phyloP scores from a whole-genome alignment of 768 basidiomycete genomes.

The Chlorophyllum brunneum region DNA sequence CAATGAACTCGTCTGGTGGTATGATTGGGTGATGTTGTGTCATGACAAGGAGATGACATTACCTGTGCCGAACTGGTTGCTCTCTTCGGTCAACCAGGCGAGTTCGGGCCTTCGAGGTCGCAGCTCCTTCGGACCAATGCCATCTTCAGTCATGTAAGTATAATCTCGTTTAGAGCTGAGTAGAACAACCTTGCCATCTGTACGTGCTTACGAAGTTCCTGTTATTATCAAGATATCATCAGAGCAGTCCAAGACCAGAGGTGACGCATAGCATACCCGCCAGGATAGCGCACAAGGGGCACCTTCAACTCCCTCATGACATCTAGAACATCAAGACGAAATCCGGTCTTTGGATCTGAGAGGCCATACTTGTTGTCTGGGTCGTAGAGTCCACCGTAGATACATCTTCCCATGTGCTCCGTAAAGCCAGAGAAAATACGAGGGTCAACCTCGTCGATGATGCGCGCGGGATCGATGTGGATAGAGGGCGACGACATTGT shows the following conservation, averaged over 20 bases:
- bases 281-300: conserved; percentile 50
- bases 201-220: conserved; percentile 54
- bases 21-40: too few relatives aligned
- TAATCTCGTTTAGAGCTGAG: neutral
- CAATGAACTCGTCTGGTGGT: conserved; percentile 44
- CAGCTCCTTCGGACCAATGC: conserved; percentile 45
- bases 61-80: conserved; percentile 59
- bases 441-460: conserved; percentile 40
- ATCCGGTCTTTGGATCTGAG: conserved; percentile 38
- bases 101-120: conserved; percentile 55
- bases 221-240: neutral
- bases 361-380: conserved; percentile 32
- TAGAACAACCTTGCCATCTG: conserved; percentile 41
- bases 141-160: conserved; percentile 29
- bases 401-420: conserved; percentile 57
- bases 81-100: conserved; percentile 58
- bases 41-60: too few relatives aligned
- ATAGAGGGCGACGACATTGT: conserved; percentile 24
- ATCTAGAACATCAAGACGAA: conserved; percentile 47
- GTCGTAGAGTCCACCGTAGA: conserved; percentile 47
- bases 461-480: conserved; percentile 37
- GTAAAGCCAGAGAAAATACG: conserved; percentile 60
- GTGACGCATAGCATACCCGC: conserved; percentile 39
- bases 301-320: conserved; percentile 42
- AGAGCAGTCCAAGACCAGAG: too few relatives aligned